Evolutionary conservation across 2,329 filamentous ascomycete species (phyloP).

Genomic region (Kalaharituber pfeilii): DNA sequence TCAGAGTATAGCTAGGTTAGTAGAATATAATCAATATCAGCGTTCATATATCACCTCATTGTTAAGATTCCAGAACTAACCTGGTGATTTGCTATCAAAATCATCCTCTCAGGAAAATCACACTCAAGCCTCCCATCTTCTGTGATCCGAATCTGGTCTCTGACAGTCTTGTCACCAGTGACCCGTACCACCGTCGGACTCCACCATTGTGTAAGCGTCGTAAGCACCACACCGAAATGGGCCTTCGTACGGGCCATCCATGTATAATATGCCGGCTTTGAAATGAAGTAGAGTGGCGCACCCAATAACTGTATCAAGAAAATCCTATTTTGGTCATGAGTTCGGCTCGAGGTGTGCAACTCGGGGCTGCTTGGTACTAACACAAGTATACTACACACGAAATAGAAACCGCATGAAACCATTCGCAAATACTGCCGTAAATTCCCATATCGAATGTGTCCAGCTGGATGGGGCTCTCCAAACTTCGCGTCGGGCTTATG

Average conservation of each 20-base stretch:
- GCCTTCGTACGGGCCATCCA: constrained; percentile 81
- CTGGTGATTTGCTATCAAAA: constrained; percentile 79
- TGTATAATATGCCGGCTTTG: constrained; percentile 61
- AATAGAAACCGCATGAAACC: constrained; percentile 37
- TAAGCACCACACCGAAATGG: constrained; percentile 61
- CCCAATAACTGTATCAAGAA: constrained; percentile 59
- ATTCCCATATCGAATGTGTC: constrained; percentile 37
- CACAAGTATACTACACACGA: constrained; percentile 34
- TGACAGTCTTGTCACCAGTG: constrained; percentile 65
- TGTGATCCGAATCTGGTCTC: constrained; percentile 53
- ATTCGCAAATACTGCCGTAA: constrained; percentile 37
- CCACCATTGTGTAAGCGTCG: constrained; percentile 71
- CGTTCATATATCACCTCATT: not conserved
- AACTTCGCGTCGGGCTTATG: too few relatives aligned
- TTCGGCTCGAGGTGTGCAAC: not conserved
- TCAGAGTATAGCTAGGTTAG: constrained; percentile 76
- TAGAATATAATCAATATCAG: constrained; percentile 18
- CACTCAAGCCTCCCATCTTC: constrained; percentile 58
- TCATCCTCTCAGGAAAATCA: constrained; percentile 61
- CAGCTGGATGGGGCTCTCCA: constrained; percentile 38
- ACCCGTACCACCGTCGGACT: constrained; percentile 68
- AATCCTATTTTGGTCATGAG: constrained; percentile 32
- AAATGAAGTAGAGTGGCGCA: constrained; percentile 55
- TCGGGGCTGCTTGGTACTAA: constrained; percentile 26
- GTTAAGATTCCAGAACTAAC: constrained; percentile 26